Evolutionary conservation across 2,329 filamentous ascomycete species (phyloP).

Genomic region (Scedosporium boydii): DNA sequence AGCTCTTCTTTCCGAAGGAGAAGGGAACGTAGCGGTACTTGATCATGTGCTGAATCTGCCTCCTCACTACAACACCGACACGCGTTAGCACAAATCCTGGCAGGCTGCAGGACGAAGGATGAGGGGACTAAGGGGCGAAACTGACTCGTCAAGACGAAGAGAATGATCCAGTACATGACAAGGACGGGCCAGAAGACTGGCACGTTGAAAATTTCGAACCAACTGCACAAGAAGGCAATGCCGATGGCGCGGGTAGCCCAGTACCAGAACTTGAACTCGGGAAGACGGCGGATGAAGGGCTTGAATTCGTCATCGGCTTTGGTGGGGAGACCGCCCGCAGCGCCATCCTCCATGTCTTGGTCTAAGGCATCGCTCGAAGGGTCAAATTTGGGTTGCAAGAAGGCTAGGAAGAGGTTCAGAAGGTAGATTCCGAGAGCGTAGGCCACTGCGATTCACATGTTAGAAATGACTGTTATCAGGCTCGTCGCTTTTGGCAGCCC

Average conservation of each 20-base stretch:
- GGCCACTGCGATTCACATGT: constrained; percentile 46
- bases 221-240: constrained; percentile 80
- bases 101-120: neutral
- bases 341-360: constrained; percentile 91
- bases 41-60: constrained; percentile 99
- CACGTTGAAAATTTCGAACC: constrained; percentile 90
- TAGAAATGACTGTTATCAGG: neutral
- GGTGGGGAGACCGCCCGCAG: constrained; percentile 72
- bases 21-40: constrained; percentile 98
- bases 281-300: constrained; percentile 89
- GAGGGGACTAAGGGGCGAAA: constrained; percentile 15
- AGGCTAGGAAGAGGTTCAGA: constrained; percentile 96
- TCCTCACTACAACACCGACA: constrained; percentile 60
- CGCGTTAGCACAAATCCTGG: neutral
- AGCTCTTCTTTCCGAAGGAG: constrained; percentile 79
- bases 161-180: constrained; percentile 97
- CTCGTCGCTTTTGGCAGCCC: neutral
- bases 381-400: constrained; percentile 97
- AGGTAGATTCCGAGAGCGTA: constrained; percentile 98
- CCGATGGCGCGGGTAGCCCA: constrained; percentile 78
- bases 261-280: constrained; percentile 99
- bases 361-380: constrained; percentile 85
- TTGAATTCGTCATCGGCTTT: constrained; percentile 97
- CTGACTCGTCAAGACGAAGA: constrained; percentile 92
- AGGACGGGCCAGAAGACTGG: constrained; percentile 98